Evolutionary conservation across 768 basidiomycete genomes (phyloP), one percentile per base, ranked within the genome.

Genomic region (Rhodotorula paludigena): DNA sequence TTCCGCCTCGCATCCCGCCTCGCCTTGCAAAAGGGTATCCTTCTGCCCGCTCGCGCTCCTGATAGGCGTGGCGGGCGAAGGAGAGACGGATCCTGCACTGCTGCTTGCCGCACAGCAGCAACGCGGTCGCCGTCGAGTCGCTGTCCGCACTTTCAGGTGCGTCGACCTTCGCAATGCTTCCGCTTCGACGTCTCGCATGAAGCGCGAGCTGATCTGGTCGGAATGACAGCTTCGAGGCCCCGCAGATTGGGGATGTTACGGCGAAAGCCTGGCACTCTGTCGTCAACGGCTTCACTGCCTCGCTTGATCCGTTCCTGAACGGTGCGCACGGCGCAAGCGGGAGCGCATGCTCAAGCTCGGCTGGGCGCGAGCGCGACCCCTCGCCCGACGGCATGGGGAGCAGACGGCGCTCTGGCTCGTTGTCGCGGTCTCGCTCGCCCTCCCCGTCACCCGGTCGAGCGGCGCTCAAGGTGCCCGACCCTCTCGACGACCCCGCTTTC

Each of bases 41-140:
- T 68, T 68, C 60, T 59, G 35, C 42, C 42, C 60, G 11, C 18
- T 53, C 39, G 66, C 66, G 4, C 54, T 62, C 11, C 49, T 57
- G 33, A 68, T 68, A 2, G n/a, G 18, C 9, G 42, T 54, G 23
- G 66, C 66, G 0, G 49, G 38, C 16, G 60, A 62, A 9, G 66
- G 66, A 4, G 66, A 68, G 51, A 9, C 51, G 1, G 66, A 68
- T 25, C 41, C 33, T 14, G 55, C 66, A 0, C 53, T 68, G 55
- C 25, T 21, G 21, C 9, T 25, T 9, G 48, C 56, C 5, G 39
- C 44, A 16, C 35, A 54, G 28, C 38, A 57, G 48, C 41, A 57
- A 28, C 44, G 52, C n/a, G 60, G 49, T 5, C 23, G 38, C 18
- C 44, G 61, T 30, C 57, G 54, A 51, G 36, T 68, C 28, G 60